phyloP scores from a whole-genome alignment of 345 rosid genomes.

The Carallia pectinifolia region DNA sequence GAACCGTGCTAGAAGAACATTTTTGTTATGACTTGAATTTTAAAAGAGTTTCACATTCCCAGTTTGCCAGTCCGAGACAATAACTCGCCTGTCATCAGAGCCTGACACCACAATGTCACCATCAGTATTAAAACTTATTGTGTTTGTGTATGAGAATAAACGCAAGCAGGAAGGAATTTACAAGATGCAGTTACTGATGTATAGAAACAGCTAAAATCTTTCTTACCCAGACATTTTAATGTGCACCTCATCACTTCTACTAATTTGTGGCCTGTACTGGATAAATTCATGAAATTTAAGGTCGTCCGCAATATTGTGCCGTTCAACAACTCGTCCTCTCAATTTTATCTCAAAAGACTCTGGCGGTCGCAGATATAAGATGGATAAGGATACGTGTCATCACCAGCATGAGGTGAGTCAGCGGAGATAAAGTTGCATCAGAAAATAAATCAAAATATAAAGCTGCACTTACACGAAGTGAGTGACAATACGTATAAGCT shows the following conservation, averaged over 20 bases:
- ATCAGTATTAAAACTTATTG: constrained; percentile 57
- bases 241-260: constrained; percentile 57
- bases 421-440: too few relatives aligned
- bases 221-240: not conserved
- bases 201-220: too few relatives aligned
- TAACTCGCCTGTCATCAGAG: constrained; percentile 69
- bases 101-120: constrained; percentile 75
- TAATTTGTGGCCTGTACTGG: constrained; percentile 63
- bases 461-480: constrained; percentile 3
- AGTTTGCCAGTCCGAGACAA: constrained; percentile 83
- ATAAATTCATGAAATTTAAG: too few relatives aligned
- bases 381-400: constrained; percentile 66
- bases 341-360: constrained; percentile 53
- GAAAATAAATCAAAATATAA: too few relatives aligned
- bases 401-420: not conserved
- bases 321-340: constrained; percentile 69
- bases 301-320: constrained; percentile 74
- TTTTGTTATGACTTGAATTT: constrained; percentile 60
- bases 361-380: constrained; percentile 69
- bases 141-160: constrained; percentile 28
- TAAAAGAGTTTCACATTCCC: constrained; percentile 62
- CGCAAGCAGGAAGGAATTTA: not conserved
- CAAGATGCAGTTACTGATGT: too few relatives aligned
- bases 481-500: constrained; percentile 3
- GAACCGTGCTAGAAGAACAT: constrained; percentile 80